A percentile compares a stretch with the other conserved stretches of the same genome.
Evolutionary conservation across 345 rosid species (phyloP).

Genomic region (Citrus medica): DNA sequence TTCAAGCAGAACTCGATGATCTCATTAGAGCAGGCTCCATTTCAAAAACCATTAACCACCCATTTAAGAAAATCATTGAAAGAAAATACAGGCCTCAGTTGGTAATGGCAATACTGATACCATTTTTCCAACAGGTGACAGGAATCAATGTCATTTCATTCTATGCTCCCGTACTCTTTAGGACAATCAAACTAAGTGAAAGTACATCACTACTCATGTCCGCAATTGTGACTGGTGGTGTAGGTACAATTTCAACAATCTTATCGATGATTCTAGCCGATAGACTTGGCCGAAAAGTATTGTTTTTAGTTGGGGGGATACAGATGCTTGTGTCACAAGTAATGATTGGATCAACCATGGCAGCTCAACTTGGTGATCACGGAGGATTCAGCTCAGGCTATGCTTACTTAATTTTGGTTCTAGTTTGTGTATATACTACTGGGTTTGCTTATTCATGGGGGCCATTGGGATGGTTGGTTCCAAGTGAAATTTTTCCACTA

Average conservation of each 20-base stretch:
- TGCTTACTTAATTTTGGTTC: not conserved
- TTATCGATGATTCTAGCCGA: conserved; percentile 60
- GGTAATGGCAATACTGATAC: conserved; percentile 65
- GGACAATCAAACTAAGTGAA: conserved; percentile 63
- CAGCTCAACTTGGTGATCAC: not conserved
- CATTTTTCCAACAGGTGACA: conserved; percentile 73
- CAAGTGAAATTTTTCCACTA: conserved; percentile 61
- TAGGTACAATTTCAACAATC: conserved; percentile 36
- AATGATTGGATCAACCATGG: not conserved
- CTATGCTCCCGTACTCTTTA: conserved; percentile 68
- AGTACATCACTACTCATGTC: conserved; percentile 55
- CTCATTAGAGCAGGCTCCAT: conserved; percentile 44
- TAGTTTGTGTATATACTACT: conserved; percentile 41
- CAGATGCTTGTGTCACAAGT: conserved; percentile 1
- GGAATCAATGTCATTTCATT: conserved; percentile 71
- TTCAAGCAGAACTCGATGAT: conserved; percentile 58
- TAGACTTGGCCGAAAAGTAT: conserved; percentile 41
- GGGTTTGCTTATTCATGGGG: conserved; percentile 80
- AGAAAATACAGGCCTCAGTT: conserved; percentile 63
- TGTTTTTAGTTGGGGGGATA: conserved; percentile 50
- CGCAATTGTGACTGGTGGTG: conserved; percentile 41
- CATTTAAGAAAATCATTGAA: conserved; percentile 37
- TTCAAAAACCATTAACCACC: conserved; percentile 27
- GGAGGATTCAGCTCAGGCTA: not conserved
- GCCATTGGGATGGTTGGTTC: conserved; percentile 65